Evolutionary conservation across 352 stramenopile genomes (phyloP), one percentile per base, ranked within the genome.

Genomic region (Globisporangium heterothallicum): DNA sequence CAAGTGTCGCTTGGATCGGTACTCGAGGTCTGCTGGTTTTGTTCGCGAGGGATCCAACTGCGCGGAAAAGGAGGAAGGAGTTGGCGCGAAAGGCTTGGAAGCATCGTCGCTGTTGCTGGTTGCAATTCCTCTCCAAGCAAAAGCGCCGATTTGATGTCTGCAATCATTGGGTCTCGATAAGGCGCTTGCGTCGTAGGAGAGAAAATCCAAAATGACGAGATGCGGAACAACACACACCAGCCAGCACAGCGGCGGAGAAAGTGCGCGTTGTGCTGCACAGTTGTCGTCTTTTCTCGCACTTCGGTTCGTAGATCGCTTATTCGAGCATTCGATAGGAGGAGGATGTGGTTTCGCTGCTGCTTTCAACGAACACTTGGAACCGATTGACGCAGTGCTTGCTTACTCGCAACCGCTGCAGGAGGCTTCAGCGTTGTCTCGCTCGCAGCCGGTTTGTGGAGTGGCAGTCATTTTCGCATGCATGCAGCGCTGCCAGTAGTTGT

Each of bases 151-250:
- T 6, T 10, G 5, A 36, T 13, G 35, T 44, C 46, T 4, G 29
- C 18, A 4, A 50, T 3, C 27, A 42, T 21, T 42, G 30, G 49
- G 2, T 48, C 47, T 22, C 47, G 50, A 42, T 55, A 19, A 35
- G 65, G 49, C 43, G n/a, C 54, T 56, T 51, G 47, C 32, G 38
- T 34, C 19, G 27, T 6, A 43, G 18, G 34, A 34, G 27, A 13
- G 19, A 46, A 34, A 54, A 43, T 42, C 21, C 38, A 56, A 46
- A 61, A 41, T 61, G 54, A 41, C 14, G 46, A 4, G 26, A 44
- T 25, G 21, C 8, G 24, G 44, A 45, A 21, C 40, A 27, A 34
- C 26, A 29, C 29, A 30, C 27, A 36, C 8, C 30, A 26, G 18
- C 7, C 46, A 53, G 25, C 4, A 19, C 4, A 7, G 7, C 16